phyloP scores from a whole-genome alignment of 495 filamentous ascomycete species.

The Penicillium cinerascens region DNA sequence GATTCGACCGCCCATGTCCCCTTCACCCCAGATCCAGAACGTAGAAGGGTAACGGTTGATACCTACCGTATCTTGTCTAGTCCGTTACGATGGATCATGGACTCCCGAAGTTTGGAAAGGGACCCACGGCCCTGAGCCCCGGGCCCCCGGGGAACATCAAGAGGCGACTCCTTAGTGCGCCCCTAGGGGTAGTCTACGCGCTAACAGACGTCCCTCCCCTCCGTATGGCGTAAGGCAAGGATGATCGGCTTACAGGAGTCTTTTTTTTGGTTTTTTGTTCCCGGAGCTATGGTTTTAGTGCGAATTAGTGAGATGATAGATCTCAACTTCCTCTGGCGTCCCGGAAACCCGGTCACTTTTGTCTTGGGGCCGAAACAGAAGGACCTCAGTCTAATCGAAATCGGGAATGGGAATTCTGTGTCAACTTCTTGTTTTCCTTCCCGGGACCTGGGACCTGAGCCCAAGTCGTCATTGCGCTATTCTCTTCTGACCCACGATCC shows the following conservation, averaged over 20 bases:
- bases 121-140: conserved; percentile 35
- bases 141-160: conserved; percentile 42
- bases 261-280: conserved; percentile 7
- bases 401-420: neutral
- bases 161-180: conserved; percentile 22
- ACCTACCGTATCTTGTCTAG: conserved; percentile 15
- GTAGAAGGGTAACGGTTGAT: conserved; percentile 9
- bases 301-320: conserved; percentile 45
- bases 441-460: too few species aligned
- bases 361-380: neutral
- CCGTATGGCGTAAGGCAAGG: conserved; percentile 33
- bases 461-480: neutral
- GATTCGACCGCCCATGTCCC: conserved; percentile 17
- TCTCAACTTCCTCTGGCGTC: conserved; percentile 32
- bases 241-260: conserved; percentile 31
- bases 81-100: conserved; percentile 22
- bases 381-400: neutral
- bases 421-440: neutral
- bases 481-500: neutral
- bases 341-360: conserved; percentile 7
- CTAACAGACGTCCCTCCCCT: conserved; percentile 25
- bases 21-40: conserved; percentile 13
- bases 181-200: conserved; percentile 17
- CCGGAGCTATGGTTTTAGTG: conserved; percentile 43
- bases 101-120: too few species aligned